Percentiles rank a stretch among this genome's conserved stretches.
phyloP scores from a whole-genome alignment of 1,284 basidiomycete genomes.

The Austropuccinia psidii region DNA sequence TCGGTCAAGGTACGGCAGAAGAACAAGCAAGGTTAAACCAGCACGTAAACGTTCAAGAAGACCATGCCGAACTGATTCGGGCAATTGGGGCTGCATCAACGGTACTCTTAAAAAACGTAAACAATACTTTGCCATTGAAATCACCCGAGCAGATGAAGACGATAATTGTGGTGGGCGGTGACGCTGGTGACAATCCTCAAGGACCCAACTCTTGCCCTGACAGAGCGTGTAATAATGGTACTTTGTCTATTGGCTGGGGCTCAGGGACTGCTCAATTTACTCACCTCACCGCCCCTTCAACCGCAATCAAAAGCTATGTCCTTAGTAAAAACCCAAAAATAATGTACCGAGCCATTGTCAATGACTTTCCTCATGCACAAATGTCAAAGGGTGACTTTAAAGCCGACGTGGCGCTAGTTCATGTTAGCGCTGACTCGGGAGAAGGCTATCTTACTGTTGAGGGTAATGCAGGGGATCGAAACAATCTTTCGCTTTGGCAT shows the following conservation, averaged over 20 bases:
- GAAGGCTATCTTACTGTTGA: slow-evolving; percentile 36
- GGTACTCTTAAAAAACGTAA: slow-evolving; percentile 43
- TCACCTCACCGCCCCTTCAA: slow-evolving; percentile 25
- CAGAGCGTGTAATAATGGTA: slow-evolving; percentile 29
- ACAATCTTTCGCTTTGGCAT: slow-evolving; percentile 25
- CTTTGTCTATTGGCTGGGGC: slow-evolving; percentile 30
- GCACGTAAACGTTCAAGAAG: slow-evolving; percentile 40
- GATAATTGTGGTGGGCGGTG: slow-evolving; percentile 23
- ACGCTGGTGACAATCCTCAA: slow-evolving; percentile 26
- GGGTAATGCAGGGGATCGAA: slow-evolving; percentile 30
- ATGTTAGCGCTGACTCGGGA: slow-evolving; percentile 32
- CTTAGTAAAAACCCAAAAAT: background rate
- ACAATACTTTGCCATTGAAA: slow-evolving; percentile 39
- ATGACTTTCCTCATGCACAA: slow-evolving; percentile 8
- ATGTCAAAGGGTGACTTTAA: background rate
- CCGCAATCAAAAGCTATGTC: slow-evolving; percentile 18
- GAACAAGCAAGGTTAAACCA: slow-evolving; percentile 22
- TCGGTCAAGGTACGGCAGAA: slow-evolving; percentile 33
- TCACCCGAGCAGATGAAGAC: slow-evolving; percentile 24
- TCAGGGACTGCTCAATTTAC: slow-evolving; percentile 29
- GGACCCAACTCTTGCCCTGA: slow-evolving; percentile 21
- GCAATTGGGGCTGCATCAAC: slow-evolving; percentile 41
- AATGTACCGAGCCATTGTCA: slow-evolving; percentile 5
- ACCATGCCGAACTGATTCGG: slow-evolving; percentile 42
- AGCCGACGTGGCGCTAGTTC: slow-evolving; percentile 29